These are phyloP conservation scores for Blastocystis sp. DNA, from an alignment of 352 stramenopile species.

Conservation along the genomic window DNA sequence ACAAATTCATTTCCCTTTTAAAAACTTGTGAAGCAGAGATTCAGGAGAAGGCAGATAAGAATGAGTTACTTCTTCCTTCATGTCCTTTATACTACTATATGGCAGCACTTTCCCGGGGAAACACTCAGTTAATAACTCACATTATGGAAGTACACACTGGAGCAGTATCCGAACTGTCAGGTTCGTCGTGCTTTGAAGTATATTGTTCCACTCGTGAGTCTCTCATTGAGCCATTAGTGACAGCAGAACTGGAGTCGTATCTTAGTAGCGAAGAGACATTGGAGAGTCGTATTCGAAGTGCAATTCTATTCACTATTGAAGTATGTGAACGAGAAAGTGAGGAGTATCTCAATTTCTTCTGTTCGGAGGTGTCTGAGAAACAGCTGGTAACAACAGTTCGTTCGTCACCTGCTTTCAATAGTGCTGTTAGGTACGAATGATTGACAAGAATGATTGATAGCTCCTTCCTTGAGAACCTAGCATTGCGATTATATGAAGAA, in stretches of 20 bases:
- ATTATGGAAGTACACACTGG: constrained; percentile 15
- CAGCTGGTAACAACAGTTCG: neutral
- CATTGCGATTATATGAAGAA: neutral
- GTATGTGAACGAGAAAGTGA: constrained; percentile 4
- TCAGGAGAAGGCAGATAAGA: neutral
- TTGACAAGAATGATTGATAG: neutral
- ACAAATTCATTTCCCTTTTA: constrained; percentile 31
- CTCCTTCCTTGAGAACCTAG: neutral
- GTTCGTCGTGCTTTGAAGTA: constrained; percentile 2
- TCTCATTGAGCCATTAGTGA: neutral
- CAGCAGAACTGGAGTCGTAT: neutral
- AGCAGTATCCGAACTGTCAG: neutral
- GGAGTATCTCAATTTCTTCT: constrained; percentile 17
- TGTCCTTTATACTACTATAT: constrained; percentile 49
- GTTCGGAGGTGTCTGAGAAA: neutral
- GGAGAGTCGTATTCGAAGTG: neutral
- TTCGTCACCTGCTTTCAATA: neutral
- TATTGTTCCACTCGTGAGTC: neutral
- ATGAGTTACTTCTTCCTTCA: constrained; percentile 44
- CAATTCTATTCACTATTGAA: constrained; percentile 25
- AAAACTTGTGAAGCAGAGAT: neutral
- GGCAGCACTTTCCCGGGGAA: constrained; percentile 19
- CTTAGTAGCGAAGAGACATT: neutral
- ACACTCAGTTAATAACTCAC: neutral
- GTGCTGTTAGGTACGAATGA: neutral